Evolutionary conservation across 2,329 filamentous ascomycete genomes (phyloP).

Genomic region (Paracoccidioides brasiliensis): DNA sequence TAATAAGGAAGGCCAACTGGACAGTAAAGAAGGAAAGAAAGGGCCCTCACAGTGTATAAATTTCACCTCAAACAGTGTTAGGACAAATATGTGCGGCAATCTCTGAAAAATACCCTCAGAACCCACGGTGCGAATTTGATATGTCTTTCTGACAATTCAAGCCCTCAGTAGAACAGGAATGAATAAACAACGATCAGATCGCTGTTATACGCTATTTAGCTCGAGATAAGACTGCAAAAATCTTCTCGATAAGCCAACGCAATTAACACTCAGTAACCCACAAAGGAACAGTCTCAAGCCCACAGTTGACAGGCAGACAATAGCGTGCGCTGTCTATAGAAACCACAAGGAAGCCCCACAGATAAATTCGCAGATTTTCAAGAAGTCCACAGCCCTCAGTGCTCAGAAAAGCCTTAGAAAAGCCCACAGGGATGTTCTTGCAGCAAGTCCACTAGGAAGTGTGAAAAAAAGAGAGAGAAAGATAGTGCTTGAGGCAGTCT

Average conservation of each 20-base stretch:
- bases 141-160: constrained; percentile 1
- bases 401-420: constrained; percentile 27
- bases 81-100: constrained; percentile 1
- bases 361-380: constrained; percentile 21
- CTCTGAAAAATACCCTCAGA: constrained; percentile 1
- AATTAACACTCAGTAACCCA: constrained; percentile 12
- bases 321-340: constrained; percentile 26
- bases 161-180: constrained; percentile 4
- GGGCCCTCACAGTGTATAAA: neutral
- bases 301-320: constrained; percentile 20
- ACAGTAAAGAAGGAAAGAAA: neutral
- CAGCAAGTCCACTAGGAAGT: constrained; percentile 20
- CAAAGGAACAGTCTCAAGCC: constrained; percentile 3
- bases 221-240: neutral
- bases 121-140: neutral
- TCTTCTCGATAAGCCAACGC: constrained; percentile 4
- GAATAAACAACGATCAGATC: neutral
- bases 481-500: constrained; percentile 14
- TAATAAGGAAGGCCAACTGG: neutral
- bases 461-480: constrained; percentile 19
- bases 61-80: neutral
- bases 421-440: constrained; percentile 20
- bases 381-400: constrained; percentile 28
- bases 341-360: constrained; percentile 31
- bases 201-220: neutral